phyloP scores from a whole-genome alignment of 1,284 basidiomycete species.

The Cryptococcus sp. region DNA sequence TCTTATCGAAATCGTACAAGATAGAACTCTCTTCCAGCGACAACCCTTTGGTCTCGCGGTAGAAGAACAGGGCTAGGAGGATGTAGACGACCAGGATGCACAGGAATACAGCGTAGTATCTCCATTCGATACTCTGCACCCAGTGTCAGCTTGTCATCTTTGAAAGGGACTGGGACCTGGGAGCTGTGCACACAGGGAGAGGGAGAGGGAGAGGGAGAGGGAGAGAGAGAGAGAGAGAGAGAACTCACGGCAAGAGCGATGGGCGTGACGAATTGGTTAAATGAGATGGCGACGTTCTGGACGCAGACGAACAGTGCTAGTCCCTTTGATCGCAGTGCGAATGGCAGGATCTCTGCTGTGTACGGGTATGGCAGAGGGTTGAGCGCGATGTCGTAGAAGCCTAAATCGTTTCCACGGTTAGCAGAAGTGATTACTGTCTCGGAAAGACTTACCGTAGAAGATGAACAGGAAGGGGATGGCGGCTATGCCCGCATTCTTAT shows the following conservation, averaged over 20 bases:
- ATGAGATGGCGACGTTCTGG: slow-evolving; percentile 60
- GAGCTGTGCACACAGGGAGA: too few relatives aligned
- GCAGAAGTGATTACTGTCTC: too few relatives aligned
- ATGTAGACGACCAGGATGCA: slow-evolving; percentile 48
- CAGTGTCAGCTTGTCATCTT: too few relatives aligned
- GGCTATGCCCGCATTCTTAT: slow-evolving; percentile 42
- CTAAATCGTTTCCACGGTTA: slow-evolving; percentile 30
- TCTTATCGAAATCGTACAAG: slow-evolving; percentile 24
- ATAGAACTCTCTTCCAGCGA: slow-evolving; percentile 47
- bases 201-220: too few relatives aligned
- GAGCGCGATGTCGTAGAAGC: slow-evolving; percentile 58
- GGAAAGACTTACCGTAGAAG: slow-evolving; percentile 51
- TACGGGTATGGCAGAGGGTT: slow-evolving; percentile 63
- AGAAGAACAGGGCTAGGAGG: slow-evolving; percentile 39
- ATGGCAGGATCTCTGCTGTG: slow-evolving; percentile 64
- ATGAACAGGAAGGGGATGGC: slow-evolving; percentile 70
- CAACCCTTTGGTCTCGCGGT: slow-evolving; percentile 38
- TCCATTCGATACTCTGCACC: slow-evolving; percentile 59
- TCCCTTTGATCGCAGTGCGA: slow-evolving; percentile 65
- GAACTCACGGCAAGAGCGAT: slow-evolving; percentile 60
- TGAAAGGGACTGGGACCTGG: too few relatives aligned
- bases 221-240: too few relatives aligned
- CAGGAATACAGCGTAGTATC: slow-evolving; percentile 64
- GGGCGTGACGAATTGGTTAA: slow-evolving; percentile 81
- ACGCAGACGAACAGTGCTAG: slow-evolving; percentile 33